Evolutionary conservation across 345 rosid genomes (phyloP).

Genomic region (Nasturtium officinale): DNA sequence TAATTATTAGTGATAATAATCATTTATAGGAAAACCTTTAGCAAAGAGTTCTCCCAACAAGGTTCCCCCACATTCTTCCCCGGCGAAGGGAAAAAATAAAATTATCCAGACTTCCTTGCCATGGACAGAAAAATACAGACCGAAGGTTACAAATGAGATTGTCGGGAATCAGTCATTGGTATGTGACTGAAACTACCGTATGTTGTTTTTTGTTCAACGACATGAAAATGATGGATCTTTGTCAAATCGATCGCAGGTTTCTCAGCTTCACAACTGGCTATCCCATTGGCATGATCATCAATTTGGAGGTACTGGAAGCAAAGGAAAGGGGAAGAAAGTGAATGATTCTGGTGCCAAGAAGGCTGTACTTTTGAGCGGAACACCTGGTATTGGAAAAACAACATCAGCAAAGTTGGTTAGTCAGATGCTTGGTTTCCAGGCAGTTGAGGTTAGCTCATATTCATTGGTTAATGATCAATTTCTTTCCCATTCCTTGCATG

Average conservation of each 20-base stretch:
- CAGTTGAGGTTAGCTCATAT: constrained; percentile 69
- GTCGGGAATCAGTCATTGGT: constrained; percentile 92
- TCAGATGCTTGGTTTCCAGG: constrained; percentile 92
- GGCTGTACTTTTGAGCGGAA: constrained; percentile 85
- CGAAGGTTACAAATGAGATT: constrained; percentile 82
- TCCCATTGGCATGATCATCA: constrained; percentile 75
- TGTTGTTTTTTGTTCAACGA: constrained; percentile 15
- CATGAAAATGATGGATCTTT: constrained; percentile 30
- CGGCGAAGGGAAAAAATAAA: constrained; percentile 55
- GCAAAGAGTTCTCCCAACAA: constrained; percentile 43
- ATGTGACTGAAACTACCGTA: constrained; percentile 22
- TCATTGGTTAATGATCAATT: constrained; percentile 12
- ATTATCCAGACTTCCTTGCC: constrained; percentile 53
- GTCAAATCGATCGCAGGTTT: constrained; percentile 60
- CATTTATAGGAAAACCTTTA: constrained; percentile 46
- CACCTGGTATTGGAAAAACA: constrained; percentile 98
- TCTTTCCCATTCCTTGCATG: constrained; percentile 20
- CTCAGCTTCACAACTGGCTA: constrained; percentile 88
- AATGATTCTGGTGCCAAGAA: constrained; percentile 75
- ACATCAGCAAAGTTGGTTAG: constrained; percentile 87
- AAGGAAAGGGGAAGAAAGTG: constrained; percentile 74
- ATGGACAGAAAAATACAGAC: constrained; percentile 93
- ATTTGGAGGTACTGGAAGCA: constrained; percentile 63
- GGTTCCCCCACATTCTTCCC: constrained; percentile 41
- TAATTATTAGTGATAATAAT: constrained; percentile 13